These are phyloP conservation scores for Beauveria asiatica DNA, from an alignment of 2,329 filamentous ascomycete species.

Conservation along the genomic window DNA sequence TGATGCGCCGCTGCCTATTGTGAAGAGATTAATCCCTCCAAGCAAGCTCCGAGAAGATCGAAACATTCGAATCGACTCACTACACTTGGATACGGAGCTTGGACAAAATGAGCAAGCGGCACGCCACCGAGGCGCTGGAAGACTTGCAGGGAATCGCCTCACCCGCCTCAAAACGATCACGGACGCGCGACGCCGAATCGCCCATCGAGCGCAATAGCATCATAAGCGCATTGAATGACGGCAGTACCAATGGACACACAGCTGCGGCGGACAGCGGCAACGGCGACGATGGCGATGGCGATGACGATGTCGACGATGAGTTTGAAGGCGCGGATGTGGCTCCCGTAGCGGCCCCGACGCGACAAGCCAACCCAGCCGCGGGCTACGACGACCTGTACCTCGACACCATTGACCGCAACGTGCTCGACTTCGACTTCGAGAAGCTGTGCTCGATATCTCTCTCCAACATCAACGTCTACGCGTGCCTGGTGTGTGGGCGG, in stretches of 20 bases:
- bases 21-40: background rate
- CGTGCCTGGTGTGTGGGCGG: constrained; percentile 93
- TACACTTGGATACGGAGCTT: background rate
- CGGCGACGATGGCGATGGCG: constrained; percentile 24
- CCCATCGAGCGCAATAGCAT: constrained; percentile 26
- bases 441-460: constrained; percentile 94
- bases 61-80: background rate
- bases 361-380: constrained; percentile 70
- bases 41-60: background rate
- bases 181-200: constrained; percentile 38
- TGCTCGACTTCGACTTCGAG: constrained; percentile 97
- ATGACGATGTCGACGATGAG: constrained; percentile 31
- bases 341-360: constrained; percentile 38
- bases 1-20: background rate
- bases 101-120: constrained; percentile 43
- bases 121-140: constrained; percentile 52
- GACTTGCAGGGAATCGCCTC: constrained; percentile 46
- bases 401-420: constrained; percentile 87
- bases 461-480: constrained; percentile 98
- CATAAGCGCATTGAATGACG: constrained; percentile 19
- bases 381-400: constrained; percentile 96
- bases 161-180: constrained; percentile 51
- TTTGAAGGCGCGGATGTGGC: constrained; percentile 31
- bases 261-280: constrained; percentile 11
- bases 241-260: constrained; percentile 24